Conservation (phyloP, 1,284 basidiomycete species). For the Austropuccinia psidii region DNA sequence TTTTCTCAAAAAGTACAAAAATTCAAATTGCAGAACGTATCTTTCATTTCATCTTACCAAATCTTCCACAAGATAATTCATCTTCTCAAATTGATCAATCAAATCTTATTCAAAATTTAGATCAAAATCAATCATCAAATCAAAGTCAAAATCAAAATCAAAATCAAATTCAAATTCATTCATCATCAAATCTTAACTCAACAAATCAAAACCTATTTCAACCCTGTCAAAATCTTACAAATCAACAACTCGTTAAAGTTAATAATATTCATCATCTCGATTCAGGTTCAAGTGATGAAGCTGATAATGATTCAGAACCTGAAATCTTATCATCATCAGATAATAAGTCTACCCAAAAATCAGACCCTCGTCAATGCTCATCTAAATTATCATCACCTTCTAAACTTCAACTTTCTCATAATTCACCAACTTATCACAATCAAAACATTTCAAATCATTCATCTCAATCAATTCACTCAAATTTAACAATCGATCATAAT, state of each 20-base stretch:
- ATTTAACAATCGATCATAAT: not conserved
- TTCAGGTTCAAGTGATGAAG: not conserved
- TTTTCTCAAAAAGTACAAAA: constrained; percentile 62
- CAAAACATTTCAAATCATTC: not conserved
- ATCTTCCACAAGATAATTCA: constrained; percentile 38
- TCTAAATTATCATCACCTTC: not conserved
- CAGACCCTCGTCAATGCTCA: not conserved
- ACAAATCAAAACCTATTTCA: not conserved
- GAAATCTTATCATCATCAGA: no score
- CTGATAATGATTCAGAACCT: no score
- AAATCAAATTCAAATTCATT: not conserved
- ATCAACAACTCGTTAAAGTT: no score
- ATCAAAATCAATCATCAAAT: no score
- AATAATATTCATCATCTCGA: not conserved
- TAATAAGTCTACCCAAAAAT: not conserved
- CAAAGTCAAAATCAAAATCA: not conserved
- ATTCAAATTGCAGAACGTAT: constrained; percentile 97
- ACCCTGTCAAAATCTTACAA: no score
- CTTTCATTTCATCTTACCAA: constrained; percentile 87
- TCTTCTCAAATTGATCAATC: constrained; percentile 32
- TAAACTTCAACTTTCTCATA: not conserved
- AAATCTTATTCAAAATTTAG: constrained; percentile 33
- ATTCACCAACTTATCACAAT: not conserved
- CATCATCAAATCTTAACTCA: not conserved
- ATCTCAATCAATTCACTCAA: not conserved